phyloP scores from a whole-genome alignment of 169 alveolate genomes.

The Plasmodium gonderi region DNA sequence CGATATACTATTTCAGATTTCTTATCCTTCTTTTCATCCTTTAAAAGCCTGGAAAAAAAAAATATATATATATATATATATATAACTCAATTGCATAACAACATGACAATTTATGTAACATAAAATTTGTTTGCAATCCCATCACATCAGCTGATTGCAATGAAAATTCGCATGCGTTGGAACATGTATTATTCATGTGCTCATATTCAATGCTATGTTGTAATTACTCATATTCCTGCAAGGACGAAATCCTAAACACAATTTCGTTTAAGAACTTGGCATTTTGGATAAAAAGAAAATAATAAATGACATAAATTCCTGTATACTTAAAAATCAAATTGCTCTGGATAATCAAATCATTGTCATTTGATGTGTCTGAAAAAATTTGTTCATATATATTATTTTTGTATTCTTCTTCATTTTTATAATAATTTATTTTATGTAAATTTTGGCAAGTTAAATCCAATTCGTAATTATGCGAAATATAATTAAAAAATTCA shows the following conservation, averaged over 20 bases:
- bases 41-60: slow-evolving; percentile 15
- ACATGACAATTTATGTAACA: not conserved
- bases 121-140: not conserved
- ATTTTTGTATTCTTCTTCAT: slow-evolving; percentile 31
- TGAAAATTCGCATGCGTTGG: too few relatives aligned
- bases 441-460: slow-evolving; percentile 60
- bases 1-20: slow-evolving; percentile 38
- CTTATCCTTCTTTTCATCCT: slow-evolving; percentile 45
- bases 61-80: not conserved
- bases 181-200: not conserved
- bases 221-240: slow-evolving; percentile 71
- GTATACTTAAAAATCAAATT: slow-evolving; percentile 23
- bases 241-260: slow-evolving; percentile 27
- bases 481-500: slow-evolving; percentile 57
- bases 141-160: not conserved
- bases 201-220: too few relatives aligned
- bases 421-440: slow-evolving; percentile 45
- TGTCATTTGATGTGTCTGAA: slow-evolving; percentile 26
- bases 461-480: slow-evolving; percentile 56
- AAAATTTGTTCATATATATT: slow-evolving; percentile 14
- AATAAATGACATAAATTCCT: slow-evolving; percentile 52
- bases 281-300: slow-evolving; percentile 45
- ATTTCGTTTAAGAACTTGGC: slow-evolving; percentile 36
- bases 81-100: not conserved
- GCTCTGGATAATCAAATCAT: slow-evolving; percentile 46